phyloP scores from a whole-genome alignment of 75 land plant species.

The Cupressus sempervirens region DNA sequence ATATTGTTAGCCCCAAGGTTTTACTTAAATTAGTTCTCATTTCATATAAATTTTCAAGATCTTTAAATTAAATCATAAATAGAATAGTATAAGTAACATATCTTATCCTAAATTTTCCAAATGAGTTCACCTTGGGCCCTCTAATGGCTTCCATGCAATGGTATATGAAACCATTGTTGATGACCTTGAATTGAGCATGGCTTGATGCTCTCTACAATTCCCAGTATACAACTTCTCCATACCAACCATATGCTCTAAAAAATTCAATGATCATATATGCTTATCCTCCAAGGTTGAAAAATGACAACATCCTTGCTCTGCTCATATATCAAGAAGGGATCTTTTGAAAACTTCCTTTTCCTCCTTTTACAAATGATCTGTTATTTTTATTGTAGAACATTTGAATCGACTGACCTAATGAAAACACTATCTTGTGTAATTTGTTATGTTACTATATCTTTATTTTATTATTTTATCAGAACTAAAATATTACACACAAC shows the following conservation, averaged over 20 bases:
- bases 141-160: neutral
- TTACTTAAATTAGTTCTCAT: neutral
- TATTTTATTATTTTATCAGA: too few relatives aligned
- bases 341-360: neutral
- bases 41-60: neutral
- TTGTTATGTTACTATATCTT: too few relatives aligned
- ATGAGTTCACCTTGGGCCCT: conserved; percentile 1
- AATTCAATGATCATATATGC: neutral
- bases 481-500: too few relatives aligned
- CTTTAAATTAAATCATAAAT: neutral
- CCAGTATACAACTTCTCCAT: neutral
- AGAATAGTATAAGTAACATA: neutral
- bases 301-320: neutral
- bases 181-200: neutral
- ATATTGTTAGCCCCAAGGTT: neutral
- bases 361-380: too few relatives aligned
- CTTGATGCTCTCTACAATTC: neutral
- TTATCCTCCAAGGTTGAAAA: neutral
- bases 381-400: too few relatives aligned
- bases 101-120: neutral
- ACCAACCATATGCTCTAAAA: neutral
- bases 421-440: too few relatives aligned
- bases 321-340: neutral
- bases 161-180: neutral
- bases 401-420: too few relatives aligned